phyloP scores from a whole-genome alignment of 352 stramenopile species.

The Globisporangium middletonii region DNA sequence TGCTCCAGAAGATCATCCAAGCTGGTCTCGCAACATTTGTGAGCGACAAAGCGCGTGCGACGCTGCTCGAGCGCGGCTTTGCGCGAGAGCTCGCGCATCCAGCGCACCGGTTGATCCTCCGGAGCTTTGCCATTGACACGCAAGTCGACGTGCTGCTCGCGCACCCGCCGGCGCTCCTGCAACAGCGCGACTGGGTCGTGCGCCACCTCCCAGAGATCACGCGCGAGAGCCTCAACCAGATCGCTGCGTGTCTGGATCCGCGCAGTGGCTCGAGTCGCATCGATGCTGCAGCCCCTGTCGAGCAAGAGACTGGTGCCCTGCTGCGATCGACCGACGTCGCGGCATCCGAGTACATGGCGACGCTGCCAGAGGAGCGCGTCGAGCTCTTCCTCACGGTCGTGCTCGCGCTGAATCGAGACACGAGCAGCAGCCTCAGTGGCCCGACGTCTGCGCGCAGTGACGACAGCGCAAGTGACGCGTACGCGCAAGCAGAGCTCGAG shows the following conservation, averaged over 20 bases:
- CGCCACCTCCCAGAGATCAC: conserved; percentile 43
- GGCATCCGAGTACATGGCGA: conserved; percentile 37
- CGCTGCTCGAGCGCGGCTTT: conserved; percentile 35
- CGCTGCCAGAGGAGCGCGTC: conserved; percentile 43
- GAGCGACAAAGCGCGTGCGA: conserved; percentile 25
- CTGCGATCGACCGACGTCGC: conserved; percentile 20
- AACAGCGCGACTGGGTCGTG: conserved; percentile 70
- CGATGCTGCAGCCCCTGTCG: neutral
- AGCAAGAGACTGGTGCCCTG: neutral
- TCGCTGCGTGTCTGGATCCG: conserved; percentile 13
- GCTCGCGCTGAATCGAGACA: conserved; percentile 42
- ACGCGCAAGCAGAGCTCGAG: conserved; percentile 52
- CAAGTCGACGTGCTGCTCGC: conserved; percentile 56
- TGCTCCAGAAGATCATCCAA: conserved; percentile 49
- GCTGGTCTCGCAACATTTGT: conserved; percentile 39
- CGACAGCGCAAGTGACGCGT: conserved; percentile 13
- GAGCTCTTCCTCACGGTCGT: conserved; percentile 76
- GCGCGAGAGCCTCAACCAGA: conserved; percentile 20
- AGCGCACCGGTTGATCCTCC: conserved; percentile 42
- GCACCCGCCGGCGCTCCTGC: conserved; percentile 34
- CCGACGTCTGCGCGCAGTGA: neutral
- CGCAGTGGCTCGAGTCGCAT: conserved; percentile 37
- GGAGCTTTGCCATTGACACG: conserved; percentile 35
- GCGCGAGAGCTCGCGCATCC: conserved; percentile 32
- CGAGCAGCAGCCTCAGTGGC: neutral